Evolutionary conservation across 768 basidiomycete genomes (phyloP).

Genomic region (Naganishia randhawae): DNA sequence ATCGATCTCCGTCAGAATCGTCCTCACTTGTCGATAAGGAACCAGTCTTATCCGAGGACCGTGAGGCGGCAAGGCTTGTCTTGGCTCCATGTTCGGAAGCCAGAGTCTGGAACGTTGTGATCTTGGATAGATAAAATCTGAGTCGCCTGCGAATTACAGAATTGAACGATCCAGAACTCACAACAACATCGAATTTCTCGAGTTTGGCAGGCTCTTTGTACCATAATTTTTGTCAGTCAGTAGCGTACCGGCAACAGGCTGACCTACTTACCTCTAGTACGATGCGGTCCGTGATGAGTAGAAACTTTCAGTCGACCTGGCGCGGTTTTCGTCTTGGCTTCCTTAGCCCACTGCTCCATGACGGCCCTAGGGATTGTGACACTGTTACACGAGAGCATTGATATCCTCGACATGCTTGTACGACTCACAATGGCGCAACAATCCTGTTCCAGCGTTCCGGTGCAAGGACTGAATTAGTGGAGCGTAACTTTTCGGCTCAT

Average conservation of each 20-base stretch:
- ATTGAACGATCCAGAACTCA: conserved; percentile 11
- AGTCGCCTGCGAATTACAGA: not conserved
- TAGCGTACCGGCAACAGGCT: not conserved
- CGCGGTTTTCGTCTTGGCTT: conserved; percentile 65
- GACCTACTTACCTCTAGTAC: conserved; percentile 62
- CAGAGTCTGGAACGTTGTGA: conserved; percentile 83
- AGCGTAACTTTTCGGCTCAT: not conserved
- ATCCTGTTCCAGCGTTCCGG: conserved; percentile 58
- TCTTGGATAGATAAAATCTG: conserved; percentile 23
- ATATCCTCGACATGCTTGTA: not conserved
- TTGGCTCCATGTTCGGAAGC: conserved; percentile 70
- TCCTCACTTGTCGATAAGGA: conserved; percentile 49
- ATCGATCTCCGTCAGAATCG: conserved; percentile 55
- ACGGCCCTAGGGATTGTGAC: too few relatives aligned
- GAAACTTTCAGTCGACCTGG: conserved; percentile 64
- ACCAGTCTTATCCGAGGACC: conserved; percentile 38
- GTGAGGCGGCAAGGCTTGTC: conserved; percentile 54
- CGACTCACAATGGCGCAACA: conserved; percentile 65
- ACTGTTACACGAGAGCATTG: too few relatives aligned
- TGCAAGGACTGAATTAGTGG: not conserved
- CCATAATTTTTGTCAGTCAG: not conserved
- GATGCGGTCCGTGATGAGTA: conserved; percentile 74
- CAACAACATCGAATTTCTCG: conserved; percentile 50
- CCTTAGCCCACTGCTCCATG: conserved; percentile 84
- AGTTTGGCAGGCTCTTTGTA: conserved; percentile 44